These are phyloP conservation scores for Calocera cornea DNA, from an alignment of 768 basidiomycete species.

Conservation along the genomic window DNA sequence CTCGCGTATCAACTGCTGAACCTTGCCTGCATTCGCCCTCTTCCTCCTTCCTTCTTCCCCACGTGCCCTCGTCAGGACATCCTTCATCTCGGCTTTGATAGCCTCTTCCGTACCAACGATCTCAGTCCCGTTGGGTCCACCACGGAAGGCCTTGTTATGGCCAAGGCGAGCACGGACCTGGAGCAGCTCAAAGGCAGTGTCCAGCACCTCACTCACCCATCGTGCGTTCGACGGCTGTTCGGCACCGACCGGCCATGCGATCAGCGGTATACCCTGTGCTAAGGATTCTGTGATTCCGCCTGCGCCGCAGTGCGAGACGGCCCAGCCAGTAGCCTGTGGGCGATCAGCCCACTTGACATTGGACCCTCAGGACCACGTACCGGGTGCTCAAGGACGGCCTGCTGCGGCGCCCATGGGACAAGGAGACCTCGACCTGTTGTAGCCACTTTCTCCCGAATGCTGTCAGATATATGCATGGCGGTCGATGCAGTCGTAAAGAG, in stretches of 20 bases:
- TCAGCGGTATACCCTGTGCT: neutral
- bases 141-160: neutral
- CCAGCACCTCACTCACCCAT: neutral
- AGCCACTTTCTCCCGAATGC: conserved; percentile 13
- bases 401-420: conserved; percentile 20
- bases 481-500: conserved; percentile 9
- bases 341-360: neutral
- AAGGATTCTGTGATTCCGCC: neutral
- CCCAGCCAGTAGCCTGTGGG: neutral
- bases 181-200: neutral
- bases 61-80: conserved; percentile 15
- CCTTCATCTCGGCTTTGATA: conserved; percentile 13
- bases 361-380: conserved; percentile 8
- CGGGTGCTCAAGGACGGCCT: conserved; percentile 17
- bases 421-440: conserved; percentile 15
- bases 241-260: neutral
- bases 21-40: conserved; percentile 14
- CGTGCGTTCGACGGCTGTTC: neutral
- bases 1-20: neutral
- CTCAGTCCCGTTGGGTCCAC: conserved; percentile 6
- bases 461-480: conserved; percentile 12
- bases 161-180: neutral
- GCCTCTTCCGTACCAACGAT: conserved; percentile 17
- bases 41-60: conserved; percentile 19
- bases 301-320: neutral